phyloP scores from a whole-genome alignment of 495 filamentous ascomycete species.

The Aspergillus affinis region DNA sequence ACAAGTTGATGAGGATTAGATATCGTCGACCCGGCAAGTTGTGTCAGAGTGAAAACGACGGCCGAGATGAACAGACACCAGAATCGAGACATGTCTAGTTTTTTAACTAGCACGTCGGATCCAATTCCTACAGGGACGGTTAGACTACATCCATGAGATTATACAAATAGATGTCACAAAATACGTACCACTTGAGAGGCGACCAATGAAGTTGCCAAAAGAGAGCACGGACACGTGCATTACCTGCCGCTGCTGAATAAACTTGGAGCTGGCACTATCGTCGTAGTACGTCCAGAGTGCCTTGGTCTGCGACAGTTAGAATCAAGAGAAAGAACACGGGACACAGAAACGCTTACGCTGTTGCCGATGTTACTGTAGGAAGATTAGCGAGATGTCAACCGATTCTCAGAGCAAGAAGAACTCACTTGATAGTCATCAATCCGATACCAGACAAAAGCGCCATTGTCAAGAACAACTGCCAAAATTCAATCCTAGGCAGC shows the following conservation, averaged over 20 bases:
- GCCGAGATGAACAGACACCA: constrained; percentile 85
- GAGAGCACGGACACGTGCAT: constrained; percentile 94
- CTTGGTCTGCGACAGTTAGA: constrained; percentile 45
- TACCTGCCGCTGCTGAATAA: constrained; percentile 80
- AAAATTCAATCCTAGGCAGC: constrained; percentile 78
- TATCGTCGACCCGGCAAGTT: constrained; percentile 76
- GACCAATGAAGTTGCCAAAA: constrained; percentile 76
- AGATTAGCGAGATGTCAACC: constrained; percentile 34
- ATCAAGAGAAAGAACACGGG: not conserved
- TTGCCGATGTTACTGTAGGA: constrained; percentile 86
- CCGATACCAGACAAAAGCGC: constrained; percentile 88
- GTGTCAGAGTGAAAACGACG: constrained; percentile 74
- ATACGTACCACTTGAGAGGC: constrained; percentile 67
- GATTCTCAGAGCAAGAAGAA: constrained; percentile 13
- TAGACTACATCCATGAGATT: not conserved
- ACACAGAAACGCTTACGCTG: constrained; percentile 51
- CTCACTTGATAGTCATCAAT: constrained; percentile 98
- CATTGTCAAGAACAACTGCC: constrained; percentile 83
- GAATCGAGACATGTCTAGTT: constrained; percentile 72
- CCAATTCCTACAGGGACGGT: constrained; percentile 63
- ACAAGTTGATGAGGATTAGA: constrained; percentile 75
- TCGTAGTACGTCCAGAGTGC: constrained; percentile 84
- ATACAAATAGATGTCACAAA: not conserved
- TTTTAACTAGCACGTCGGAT: constrained; percentile 83
- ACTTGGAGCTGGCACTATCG: constrained; percentile 64